These are phyloP conservation scores for Wickerhamiella azyma DNA, from an alignment of 805 yeast genomes.

Conservation along the genomic window DNA sequence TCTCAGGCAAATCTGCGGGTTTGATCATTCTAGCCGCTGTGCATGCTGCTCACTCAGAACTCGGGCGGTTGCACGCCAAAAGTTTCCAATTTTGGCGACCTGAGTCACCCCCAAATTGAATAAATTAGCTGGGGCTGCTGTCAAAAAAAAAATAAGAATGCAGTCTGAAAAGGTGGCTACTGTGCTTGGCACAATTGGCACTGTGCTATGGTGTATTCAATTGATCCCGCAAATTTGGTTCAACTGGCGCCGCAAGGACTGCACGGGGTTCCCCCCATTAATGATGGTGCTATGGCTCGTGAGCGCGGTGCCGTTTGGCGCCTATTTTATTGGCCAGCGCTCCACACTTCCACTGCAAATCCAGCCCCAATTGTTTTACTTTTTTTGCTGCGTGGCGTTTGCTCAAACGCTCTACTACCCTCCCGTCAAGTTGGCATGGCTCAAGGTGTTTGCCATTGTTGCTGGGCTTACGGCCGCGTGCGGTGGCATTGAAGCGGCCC, in stretches of 20 bases:
- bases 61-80: too few relatives aligned
- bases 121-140: neutral
- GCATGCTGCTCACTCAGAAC: too few relatives aligned
- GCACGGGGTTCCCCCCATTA: conserved; percentile 75
- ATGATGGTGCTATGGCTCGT: conserved; percentile 79
- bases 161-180: conserved; percentile 20
- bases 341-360: conserved; percentile 67
- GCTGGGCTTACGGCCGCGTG: conserved; percentile 30
- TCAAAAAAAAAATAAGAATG: conserved; percentile 37
- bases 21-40: too few relatives aligned
- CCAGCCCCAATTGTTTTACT: conserved; percentile 76
- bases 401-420: conserved; percentile 61
- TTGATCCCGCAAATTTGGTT: conserved; percentile 70
- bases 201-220: conserved; percentile 87
- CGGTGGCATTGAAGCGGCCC: conserved; percentile 54
- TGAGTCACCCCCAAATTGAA: neutral
- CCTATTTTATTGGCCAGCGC: conserved; percentile 61
- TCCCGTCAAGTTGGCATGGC: conserved; percentile 34
- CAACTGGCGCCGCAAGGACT: conserved; percentile 62
- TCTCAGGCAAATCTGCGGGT: too few relatives aligned
- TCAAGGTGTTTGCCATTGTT: conserved; percentile 17
- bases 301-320: conserved; percentile 72
- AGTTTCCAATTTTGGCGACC: neutral
- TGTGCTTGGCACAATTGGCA: conserved; percentile 72
- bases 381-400: conserved; percentile 55